Percentiles rank a stretch among this genome's conserved stretches.
phyloP scores from a whole-genome alignment of 148 eudicot species.

The Camellia granthamiana region DNA sequence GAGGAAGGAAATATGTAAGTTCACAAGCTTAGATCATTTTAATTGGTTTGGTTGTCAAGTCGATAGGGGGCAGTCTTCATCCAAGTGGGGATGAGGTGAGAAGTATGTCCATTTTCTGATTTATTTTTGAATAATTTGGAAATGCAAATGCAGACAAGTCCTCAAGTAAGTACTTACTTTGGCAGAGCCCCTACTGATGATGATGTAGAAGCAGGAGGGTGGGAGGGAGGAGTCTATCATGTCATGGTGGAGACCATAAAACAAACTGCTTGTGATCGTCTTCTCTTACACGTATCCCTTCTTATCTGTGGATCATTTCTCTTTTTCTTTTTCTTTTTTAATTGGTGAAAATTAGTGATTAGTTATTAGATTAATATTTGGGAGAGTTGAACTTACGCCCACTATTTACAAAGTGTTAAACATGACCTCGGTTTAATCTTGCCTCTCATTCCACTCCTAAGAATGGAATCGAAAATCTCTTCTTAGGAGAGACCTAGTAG shows the following conservation, averaged over 20 bases:
- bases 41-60: constrained; percentile 31
- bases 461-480: no score
- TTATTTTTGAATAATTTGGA: not conserved
- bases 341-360: no score
- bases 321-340: no score
- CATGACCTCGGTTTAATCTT: no score
- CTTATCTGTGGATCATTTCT: constrained; percentile 40
- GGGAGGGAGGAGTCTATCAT: constrained; percentile 12
- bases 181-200: constrained; percentile 3
- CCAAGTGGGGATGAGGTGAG: constrained; percentile 28
- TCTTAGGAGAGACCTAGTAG: no score
- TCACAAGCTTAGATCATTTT: constrained; percentile 18
- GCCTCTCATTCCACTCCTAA: no score
- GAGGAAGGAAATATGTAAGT: not conserved
- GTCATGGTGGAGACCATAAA: constrained; percentile 41
- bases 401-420: no score
- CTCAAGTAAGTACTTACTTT: constrained; percentile 18
- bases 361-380: no score
- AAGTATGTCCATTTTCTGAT: constrained; percentile 14
- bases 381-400: no score
- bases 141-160: constrained; percentile 4
- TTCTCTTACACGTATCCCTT: constrained; percentile 24
- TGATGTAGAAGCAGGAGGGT: no score
- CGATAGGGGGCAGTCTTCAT: constrained; percentile 44
- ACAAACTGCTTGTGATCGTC: constrained; percentile 46